phyloP scores from a whole-genome alignment of 495 filamentous ascomycete genomes.

The Neurospora tetraspora region DNA sequence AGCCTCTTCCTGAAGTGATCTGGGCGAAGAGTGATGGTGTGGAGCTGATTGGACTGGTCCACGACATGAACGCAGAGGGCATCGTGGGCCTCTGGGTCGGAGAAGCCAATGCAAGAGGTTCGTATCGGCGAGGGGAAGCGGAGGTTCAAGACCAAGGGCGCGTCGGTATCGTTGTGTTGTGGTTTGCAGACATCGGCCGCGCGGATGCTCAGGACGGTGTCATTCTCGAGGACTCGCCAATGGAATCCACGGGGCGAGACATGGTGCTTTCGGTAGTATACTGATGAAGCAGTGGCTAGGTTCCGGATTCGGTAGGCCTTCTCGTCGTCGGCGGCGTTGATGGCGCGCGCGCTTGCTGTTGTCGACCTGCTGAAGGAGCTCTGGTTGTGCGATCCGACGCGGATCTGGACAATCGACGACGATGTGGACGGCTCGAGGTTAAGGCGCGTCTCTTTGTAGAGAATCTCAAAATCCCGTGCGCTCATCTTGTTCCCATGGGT shows the following conservation, averaged over 20 bases:
- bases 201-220: conserved; percentile 71
- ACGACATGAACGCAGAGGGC: conserved; percentile 69
- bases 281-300: conserved; percentile 67
- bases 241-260: conserved; percentile 73
- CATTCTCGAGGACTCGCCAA: conserved; percentile 79
- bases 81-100: conserved; percentile 70
- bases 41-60: conserved; percentile 66
- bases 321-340: conserved; percentile 52
- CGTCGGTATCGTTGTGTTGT: conserved; percentile 48
- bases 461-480: conserved; percentile 31
- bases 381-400: conserved; percentile 45
- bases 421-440: conserved; percentile 65
- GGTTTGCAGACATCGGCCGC: conserved; percentile 67
- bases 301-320: conserved; percentile 57
- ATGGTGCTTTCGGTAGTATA: conserved; percentile 72
- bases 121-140: conserved; percentile 63
- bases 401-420: conserved; percentile 61
- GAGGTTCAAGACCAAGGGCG: conserved; percentile 68
- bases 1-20: conserved; percentile 64
- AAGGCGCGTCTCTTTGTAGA: conserved; percentile 81
- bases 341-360: not conserved
- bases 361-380: conserved; percentile 27
- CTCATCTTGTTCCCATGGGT: conserved; percentile 35
- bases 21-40: conserved; percentile 67
- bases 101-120: conserved; percentile 65